Percentiles rank a stretch among this genome's conserved stretches.
Conservation (phyloP, 148 eudicot genomes). For the Camellia granthamiana region DNA sequence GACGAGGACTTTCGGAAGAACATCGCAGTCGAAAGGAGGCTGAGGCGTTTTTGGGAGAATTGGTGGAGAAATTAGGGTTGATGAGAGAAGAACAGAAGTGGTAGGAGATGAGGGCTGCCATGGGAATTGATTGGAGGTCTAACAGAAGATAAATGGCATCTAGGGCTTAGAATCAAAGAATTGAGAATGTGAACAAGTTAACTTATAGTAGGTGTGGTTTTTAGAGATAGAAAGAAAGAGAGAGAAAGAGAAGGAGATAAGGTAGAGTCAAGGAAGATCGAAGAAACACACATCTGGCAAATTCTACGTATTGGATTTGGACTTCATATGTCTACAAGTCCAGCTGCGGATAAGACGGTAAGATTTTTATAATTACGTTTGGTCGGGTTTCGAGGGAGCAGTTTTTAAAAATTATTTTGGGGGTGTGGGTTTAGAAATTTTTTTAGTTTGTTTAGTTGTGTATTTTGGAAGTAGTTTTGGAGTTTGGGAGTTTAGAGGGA, state of each 20-base stretch:
- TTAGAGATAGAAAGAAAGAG: slow-evolving; percentile 4
- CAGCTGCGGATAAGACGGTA: too few relatives aligned
- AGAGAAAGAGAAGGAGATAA: background rate
- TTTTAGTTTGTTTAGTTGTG: too few relatives aligned
- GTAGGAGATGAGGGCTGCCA: slow-evolving; percentile 55
- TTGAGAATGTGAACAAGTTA: background rate
- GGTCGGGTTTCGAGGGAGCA: too few relatives aligned
- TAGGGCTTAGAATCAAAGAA: slow-evolving; percentile 5
- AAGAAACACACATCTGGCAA: slow-evolving; percentile 23
- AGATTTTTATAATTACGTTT: too few relatives aligned
- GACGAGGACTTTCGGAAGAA: slow-evolving; percentile 33
- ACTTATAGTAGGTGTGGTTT: background rate
- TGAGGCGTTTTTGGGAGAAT: slow-evolving; percentile 16
- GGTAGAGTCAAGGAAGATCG: background rate
- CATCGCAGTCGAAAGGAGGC: slow-evolving; percentile 29
- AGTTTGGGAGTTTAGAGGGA: too few relatives aligned
- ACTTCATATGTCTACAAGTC: background rate
- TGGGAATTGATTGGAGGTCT: slow-evolving; percentile 21
- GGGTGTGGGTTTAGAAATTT: too few relatives aligned
- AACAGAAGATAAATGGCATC: slow-evolving; percentile 7
- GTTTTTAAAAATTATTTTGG: too few relatives aligned
- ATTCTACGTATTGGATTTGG: background rate
- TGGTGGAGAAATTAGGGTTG: slow-evolving; percentile 22
- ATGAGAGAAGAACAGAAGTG: slow-evolving; percentile 35
- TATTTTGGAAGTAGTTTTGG: too few relatives aligned